phyloP scores from a whole-genome alignment of 345 rosid genomes.

The Corchorus capsularis region DNA sequence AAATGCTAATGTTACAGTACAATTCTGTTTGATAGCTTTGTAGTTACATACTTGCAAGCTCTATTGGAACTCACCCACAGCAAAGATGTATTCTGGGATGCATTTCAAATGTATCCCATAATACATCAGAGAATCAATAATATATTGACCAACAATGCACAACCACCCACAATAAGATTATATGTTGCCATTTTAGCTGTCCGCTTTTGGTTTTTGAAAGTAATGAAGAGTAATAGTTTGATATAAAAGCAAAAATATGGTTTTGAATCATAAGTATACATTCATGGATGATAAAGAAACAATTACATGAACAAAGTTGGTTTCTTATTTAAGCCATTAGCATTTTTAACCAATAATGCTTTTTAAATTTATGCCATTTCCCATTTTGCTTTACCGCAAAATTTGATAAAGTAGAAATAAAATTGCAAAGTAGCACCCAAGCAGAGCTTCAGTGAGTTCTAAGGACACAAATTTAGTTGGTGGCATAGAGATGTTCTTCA shows the following conservation, averaged over 20 bases:
- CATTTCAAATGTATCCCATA: not conserved
- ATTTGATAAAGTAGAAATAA: not conserved
- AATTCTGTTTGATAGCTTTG: not conserved
- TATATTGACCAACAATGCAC: not conserved
- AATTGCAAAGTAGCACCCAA: not conserved
- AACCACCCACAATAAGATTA: not conserved
- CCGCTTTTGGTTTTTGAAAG: not conserved
- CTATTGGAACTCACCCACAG: not conserved
- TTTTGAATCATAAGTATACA: not conserved
- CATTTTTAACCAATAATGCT: not conserved
- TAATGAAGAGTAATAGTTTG: not conserved
- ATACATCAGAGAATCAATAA: not conserved
- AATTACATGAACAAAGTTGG: not conserved
- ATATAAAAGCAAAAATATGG: not conserved
- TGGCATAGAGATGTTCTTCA: not conserved
- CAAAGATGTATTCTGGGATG: not conserved
- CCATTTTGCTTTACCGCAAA: not conserved
- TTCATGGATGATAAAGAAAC: not conserved
- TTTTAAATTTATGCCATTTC: not conserved
- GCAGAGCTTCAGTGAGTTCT: not conserved
- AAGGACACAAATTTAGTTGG: not conserved
- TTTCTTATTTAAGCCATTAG: not conserved
- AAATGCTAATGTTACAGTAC: conserved; percentile 1
- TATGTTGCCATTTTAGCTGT: not conserved
- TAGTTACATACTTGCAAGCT: not conserved